Conservation (phyloP, 768 basidiomycete species). For the Russula olivacea region DNA sequence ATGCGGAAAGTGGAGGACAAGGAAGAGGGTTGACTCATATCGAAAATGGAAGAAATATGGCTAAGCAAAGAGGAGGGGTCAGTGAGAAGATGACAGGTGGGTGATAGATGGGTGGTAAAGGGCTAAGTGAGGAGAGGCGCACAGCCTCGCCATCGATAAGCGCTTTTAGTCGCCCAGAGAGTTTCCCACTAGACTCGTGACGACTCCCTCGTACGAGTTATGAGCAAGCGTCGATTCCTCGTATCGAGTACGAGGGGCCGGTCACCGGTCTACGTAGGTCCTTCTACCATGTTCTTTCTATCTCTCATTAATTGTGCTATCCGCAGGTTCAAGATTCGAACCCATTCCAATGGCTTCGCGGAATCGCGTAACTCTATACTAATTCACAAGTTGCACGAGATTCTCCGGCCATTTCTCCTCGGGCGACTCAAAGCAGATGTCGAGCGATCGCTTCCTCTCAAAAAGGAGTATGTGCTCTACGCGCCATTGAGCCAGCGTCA, state of each 20-base stretch:
- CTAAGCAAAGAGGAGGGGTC: not conserved
- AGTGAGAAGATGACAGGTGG: not conserved
- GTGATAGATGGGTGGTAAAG: not conserved
- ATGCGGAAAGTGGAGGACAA: not conserved
- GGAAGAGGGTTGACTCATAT: not conserved
- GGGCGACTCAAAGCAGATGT: constrained; percentile 91
- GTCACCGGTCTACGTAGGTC: too few relatives aligned
- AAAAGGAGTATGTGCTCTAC: constrained; percentile 92
- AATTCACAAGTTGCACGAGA: constrained; percentile 76
- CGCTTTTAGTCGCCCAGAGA: not conserved
- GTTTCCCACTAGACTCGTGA: too few relatives aligned
- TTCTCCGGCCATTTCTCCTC: constrained; percentile 92
- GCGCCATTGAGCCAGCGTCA: constrained; percentile 82
- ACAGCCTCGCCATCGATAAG: not conserved
- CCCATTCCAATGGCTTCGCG: constrained; percentile 51
- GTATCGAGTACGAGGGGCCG: too few relatives aligned
- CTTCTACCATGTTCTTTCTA: constrained; percentile 2
- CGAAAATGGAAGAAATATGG: not conserved
- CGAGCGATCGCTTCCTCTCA: constrained; percentile 70
- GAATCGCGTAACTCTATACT: constrained; percentile 56
- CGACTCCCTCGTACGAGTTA: too few relatives aligned
- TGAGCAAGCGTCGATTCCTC: too few relatives aligned
- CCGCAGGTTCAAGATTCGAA: constrained; percentile 64
- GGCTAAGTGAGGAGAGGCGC: not conserved
- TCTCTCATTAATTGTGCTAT: not conserved